Evolutionary conservation across 2,329 filamentous ascomycete species (phyloP), one percentile per base, ranked within the genome.

Genomic region (Neofusicoccum cordaticola): DNA sequence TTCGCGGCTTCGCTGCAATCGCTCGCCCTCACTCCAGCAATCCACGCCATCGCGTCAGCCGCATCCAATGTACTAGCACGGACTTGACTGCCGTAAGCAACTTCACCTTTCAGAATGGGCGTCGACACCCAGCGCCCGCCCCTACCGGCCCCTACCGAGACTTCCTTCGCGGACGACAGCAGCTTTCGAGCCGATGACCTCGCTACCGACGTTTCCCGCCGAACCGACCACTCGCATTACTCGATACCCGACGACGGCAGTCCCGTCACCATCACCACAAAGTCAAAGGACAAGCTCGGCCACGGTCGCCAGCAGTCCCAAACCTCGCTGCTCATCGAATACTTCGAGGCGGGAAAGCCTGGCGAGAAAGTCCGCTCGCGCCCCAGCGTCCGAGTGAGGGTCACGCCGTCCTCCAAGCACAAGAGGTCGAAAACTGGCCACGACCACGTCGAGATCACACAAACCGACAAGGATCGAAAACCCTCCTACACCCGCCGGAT

Each of bases 321-420:
- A 80, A 96, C 93, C 42, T 96, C 92, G 64, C 84, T 97, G 69
- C 83, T 97, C 71, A 97, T 97, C 72, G 93, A 97, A 80, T 97
- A 96, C 78, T 97, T 96, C 73, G 93, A 97, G 79, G 91, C 88
- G 69, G 87, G 89, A 68, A 93, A 91, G 76, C 80, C 85, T 64
- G 83, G 83, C 71, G 82, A 78, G 72, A 83, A 79, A 72, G 80
- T 82, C 39, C 85, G 87, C 70, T 89, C 90, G 71, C 88, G 90
- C 70, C 93, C 93, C 12, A 96, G 92, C 75, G 92, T 97, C 62
- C 82, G 89, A 70, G 89, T 92, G 62, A 86, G 88, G 70, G 85
- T 97, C 67, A 96, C 92, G 13, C 93, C 93, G 13, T 92, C 90
- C 44, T 84, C 84, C 27, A 64, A 64, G 41, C 81, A 79, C 69